phyloP scores from a whole-genome alignment of 768 basidiomycete genomes.

The Sarcodon aspratus region DNA sequence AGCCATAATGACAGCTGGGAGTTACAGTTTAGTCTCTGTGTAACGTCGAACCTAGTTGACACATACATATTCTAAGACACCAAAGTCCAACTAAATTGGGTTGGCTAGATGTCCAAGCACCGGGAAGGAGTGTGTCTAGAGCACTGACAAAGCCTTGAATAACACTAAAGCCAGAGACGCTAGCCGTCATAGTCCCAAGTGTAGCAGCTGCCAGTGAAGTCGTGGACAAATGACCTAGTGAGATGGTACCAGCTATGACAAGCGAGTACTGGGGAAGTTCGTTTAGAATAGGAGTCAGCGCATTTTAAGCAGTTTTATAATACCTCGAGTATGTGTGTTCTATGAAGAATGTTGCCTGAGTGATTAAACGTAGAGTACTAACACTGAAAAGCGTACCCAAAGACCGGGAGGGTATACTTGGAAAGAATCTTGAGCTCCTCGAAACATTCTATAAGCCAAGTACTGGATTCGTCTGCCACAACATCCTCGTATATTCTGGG shows the following conservation, averaged over 20 bases:
- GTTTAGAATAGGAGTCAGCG: background rate
- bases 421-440: constrained; percentile 51
- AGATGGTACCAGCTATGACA: constrained; percentile 72
- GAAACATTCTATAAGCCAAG: constrained; percentile 23
- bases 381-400: constrained; percentile 39
- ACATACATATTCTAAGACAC: constrained; percentile 79
- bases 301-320: background rate
- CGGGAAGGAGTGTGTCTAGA: constrained; percentile 87
- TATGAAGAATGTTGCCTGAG: constrained; percentile 13
- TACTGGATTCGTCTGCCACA: constrained; percentile 21
- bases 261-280: constrained; percentile 44
- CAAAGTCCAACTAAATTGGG: constrained; percentile 84
- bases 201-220: constrained; percentile 71
- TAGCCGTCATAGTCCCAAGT: constrained; percentile 35
- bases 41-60: background rate
- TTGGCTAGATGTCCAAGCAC: constrained; percentile 86
- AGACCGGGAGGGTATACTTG: constrained; percentile 61
- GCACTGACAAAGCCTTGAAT: constrained; percentile 75
- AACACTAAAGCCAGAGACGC: constrained; percentile 65
- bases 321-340: constrained; percentile 64
- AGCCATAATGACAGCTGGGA: constrained; percentile 49
- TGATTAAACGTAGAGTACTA: background rate
- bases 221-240: constrained; percentile 87
- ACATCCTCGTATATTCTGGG: constrained; percentile 44
- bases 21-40: background rate